Evolutionary conservation across 805 yeast genomes (phyloP).

Genomic region (Jamesozyma lodderae): DNA sequence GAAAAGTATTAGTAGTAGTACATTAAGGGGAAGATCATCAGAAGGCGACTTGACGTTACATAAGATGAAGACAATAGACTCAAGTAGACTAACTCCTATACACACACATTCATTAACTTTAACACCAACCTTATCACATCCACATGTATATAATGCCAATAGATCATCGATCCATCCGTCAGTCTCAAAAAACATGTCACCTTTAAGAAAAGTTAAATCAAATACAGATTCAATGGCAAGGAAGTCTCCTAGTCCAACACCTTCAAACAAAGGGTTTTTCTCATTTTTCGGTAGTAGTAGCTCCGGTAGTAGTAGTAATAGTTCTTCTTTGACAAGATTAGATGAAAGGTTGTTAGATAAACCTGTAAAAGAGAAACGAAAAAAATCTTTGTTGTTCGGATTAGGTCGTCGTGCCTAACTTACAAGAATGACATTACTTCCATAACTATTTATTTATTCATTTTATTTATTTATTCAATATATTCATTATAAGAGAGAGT

Average conservation of each 20-base stretch:
- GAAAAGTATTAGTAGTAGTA: not conserved
- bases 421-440: too few species aligned
- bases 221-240: constrained; percentile 1
- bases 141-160: too few species aligned
- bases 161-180: too few species aligned
- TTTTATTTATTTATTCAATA: too few species aligned
- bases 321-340: not conserved
- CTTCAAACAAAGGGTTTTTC: constrained; percentile 4
- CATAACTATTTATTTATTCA: too few species aligned
- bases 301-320: not conserved
- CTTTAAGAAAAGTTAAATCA: constrained; percentile 3
- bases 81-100: not conserved
- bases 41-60: not conserved
- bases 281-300: constrained; percentile 3
- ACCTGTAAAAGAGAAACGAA: not conserved
- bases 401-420: too few species aligned
- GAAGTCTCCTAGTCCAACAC: not conserved
- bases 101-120: too few species aligned
- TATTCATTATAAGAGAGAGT: too few species aligned
- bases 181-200: not conserved
- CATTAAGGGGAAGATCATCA: not conserved
- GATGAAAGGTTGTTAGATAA: too few species aligned
- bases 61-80: not conserved
- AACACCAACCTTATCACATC: not conserved
- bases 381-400: not conserved